These are phyloP conservation scores for Phytophthora fragariae DNA, from an alignment of 352 stramenopile genomes.

Conservation along the genomic window DNA sequence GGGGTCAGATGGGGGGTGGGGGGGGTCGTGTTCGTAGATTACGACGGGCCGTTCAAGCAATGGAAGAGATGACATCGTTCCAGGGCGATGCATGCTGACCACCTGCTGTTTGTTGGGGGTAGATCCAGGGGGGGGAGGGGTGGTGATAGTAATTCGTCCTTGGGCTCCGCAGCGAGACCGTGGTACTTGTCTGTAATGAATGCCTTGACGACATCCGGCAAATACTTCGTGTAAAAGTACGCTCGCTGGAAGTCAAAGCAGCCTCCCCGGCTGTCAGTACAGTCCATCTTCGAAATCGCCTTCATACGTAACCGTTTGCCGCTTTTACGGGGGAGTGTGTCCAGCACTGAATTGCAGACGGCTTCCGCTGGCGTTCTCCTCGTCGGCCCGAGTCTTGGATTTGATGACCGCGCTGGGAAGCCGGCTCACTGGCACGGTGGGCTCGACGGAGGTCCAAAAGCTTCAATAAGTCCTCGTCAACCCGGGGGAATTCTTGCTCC, in stretches of 20 bases:
- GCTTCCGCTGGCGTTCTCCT: not conserved
- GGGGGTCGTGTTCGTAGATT: too few relatives aligned
- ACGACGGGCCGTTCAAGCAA: not conserved
- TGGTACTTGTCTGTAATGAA: not conserved
- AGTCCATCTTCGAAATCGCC: not conserved
- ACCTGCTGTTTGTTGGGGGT: too few relatives aligned
- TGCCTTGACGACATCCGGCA: conserved; percentile 1
- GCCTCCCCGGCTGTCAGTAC: conserved; percentile 2
- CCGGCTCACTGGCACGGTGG: not conserved
- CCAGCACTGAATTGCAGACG: not conserved
- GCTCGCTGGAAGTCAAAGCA: conserved; percentile 13
- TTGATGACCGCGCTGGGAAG: too few relatives aligned
- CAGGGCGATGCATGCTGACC: too few relatives aligned
- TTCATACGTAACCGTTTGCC: conserved; percentile 18
- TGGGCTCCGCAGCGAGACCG: not conserved
- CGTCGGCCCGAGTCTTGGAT: not conserved
- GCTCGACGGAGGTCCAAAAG: conserved; percentile 2
- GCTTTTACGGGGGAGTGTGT: not conserved
- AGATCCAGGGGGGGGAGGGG: too few relatives aligned
- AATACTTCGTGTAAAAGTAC: not conserved
- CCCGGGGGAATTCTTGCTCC: conserved; percentile 5
- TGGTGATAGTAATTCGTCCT: not conserved
- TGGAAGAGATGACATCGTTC: not conserved
- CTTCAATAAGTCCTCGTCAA: conserved; percentile 14
- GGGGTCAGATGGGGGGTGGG: too few relatives aligned